Evolutionary conservation across 306 rosid genomes (phyloP), one percentile per base, ranked within the genome.

Genomic region (Cicer chorassanicum): DNA sequence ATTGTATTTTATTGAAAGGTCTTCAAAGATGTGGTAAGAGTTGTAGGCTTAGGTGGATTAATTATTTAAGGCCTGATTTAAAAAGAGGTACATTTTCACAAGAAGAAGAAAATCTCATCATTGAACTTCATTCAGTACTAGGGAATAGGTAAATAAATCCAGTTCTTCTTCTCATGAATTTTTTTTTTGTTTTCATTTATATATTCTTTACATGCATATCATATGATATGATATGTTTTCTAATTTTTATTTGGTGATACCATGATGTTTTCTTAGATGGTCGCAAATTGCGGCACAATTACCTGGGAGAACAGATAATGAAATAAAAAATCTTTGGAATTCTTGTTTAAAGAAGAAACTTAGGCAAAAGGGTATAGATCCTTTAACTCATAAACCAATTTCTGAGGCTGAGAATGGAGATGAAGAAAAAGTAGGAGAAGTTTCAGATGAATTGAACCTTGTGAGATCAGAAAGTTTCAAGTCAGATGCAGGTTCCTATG

Each of bases 301-400:
- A 69, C 96, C 97, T 0, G 97, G 97, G 48, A 93, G 98, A 72
- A 93, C 98, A 0, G 97, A 93, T 81, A 93, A 93, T 66, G 98
- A 93, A 81, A 93, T 93, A 40, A 93, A 93, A 86, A 93, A 93
- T 78, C 84, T 91, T 38, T 91, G 98, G 98, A 93, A 93, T 51
- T 90, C 98, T 43, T 87, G 87, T 82, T 78, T 93, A 11, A 93
- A 93, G 86, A 93, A 93, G 77, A 93, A 93, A 83, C 91, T 93
- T 1, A 84, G 84, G 16, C 92, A 88, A 81, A 89, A 82, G 81
- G 98, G 98, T 16, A 88, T 93, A 75, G 97, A 93, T 82, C 98
- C 97, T 45, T 78, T 84, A 1, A 93, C 98, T 4, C 97, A 91
- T 61, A 86, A 87, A 73, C 93, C 92, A 76, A 81, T 93, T 24